Conservation (phyloP, 2,329 filamentous ascomycete species). For the Pestalotiopsis sp. region DNA sequence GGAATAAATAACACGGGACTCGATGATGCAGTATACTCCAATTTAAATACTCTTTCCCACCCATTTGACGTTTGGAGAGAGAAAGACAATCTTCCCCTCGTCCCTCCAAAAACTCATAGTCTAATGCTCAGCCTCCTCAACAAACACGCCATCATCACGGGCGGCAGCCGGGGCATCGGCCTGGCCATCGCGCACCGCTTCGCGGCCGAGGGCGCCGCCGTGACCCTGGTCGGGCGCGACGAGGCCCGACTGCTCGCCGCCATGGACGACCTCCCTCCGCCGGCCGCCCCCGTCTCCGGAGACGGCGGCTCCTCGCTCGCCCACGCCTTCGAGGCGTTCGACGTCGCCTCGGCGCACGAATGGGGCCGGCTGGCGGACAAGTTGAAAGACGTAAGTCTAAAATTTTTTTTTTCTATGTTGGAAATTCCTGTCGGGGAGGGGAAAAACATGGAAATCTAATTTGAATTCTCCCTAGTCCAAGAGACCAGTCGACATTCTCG, state of each 20-base stretch:
- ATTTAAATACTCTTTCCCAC: no score
- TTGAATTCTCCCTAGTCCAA: constrained; percentile 11
- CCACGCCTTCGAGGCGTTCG: constrained; percentile 21
- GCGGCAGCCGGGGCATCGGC: constrained; percentile 73
- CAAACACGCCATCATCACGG: constrained; percentile 65
- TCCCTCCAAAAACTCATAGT: no score
- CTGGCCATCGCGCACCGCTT: constrained; percentile 69
- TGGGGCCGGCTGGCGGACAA: constrained; percentile 22
- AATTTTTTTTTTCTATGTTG: neutral
- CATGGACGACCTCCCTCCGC: constrained; percentile 33
- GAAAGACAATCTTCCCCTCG: no score
- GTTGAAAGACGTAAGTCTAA: constrained; percentile 16
- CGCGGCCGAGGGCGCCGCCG: constrained; percentile 60
- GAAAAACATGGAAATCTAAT: no score
- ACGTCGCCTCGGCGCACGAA: constrained; percentile 19
- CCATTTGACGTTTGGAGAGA: no score
- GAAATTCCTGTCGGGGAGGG: constrained; percentile 25
- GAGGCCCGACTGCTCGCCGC: constrained; percentile 45
- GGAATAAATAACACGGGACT: no score
- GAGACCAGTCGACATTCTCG: constrained; percentile 56
- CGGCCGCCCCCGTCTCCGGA: constrained; percentile 5
- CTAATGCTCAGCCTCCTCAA: constrained; percentile 39
- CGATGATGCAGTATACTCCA: no score
- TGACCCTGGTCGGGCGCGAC: constrained; percentile 64
- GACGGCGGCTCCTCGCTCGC: constrained; percentile 11